These are phyloP conservation scores for Solanum habrochaites DNA, from an alignment of 257 asterid species.

Conservation along the genomic window DNA sequence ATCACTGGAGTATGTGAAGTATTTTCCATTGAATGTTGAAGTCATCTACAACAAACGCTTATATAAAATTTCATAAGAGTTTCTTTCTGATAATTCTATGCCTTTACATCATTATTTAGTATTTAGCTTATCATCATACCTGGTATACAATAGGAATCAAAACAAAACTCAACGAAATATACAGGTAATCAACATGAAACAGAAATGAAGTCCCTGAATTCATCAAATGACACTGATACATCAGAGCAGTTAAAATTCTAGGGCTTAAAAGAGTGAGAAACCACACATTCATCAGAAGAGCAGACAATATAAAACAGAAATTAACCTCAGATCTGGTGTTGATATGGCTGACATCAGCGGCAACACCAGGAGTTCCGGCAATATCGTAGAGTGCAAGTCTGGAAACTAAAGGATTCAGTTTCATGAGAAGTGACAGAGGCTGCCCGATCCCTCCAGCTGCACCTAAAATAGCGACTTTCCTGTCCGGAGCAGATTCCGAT, in stretches of 20 bases:
- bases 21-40: not conserved
- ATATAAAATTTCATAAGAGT: not conserved
- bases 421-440: conserved; percentile 61
- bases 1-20: not conserved
- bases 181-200: not conserved
- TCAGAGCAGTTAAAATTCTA: not conserved
- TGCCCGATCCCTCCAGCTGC: conserved; percentile 74
- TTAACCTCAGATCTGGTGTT: conserved; percentile 67
- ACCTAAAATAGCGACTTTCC: conserved; percentile 49
- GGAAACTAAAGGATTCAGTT: conserved; percentile 58
- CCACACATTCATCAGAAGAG: not conserved
- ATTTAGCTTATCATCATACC: not conserved
- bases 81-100: not conserved
- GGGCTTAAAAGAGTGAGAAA: not conserved
- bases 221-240: not conserved
- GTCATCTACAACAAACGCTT: not conserved
- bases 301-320: not conserved
- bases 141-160: not conserved
- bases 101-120: not conserved
- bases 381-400: conserved; percentile 60
- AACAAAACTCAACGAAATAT: not conserved
- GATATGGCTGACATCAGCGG: conserved; percentile 73
- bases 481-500: conserved; percentile 36
- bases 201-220: not conserved
- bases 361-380: conserved; percentile 69